Evolutionary conservation across 768 basidiomycete species (phyloP).

Genomic region (Boletales sp.): DNA sequence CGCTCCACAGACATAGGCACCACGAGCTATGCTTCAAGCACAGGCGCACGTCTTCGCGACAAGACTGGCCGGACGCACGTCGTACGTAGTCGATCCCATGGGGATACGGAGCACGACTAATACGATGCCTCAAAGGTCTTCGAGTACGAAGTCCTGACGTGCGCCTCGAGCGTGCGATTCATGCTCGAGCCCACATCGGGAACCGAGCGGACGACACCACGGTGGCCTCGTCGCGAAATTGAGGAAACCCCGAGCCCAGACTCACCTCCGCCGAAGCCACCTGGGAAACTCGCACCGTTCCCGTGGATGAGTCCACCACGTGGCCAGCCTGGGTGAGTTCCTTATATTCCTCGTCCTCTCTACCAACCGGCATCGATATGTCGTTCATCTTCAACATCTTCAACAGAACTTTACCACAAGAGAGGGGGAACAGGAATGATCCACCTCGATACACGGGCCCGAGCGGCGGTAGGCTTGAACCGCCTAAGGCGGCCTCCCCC

Average conservation of each 20-base stretch:
- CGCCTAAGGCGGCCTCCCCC: slow-evolving; percentile 6
- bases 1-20: slow-evolving; percentile 14
- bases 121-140: slow-evolving; percentile 4
- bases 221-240: background rate
- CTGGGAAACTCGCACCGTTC: background rate
- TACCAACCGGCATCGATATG: background rate
- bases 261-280: background rate
- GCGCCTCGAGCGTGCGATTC: slow-evolving; percentile 17
- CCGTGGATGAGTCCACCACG: slow-evolving; percentile 6
- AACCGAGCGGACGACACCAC: background rate
- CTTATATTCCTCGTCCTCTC: background rate
- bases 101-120: background rate
- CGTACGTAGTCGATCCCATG: slow-evolving; percentile 5
- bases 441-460: slow-evolving; percentile 18
- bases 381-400: background rate
- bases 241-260: background rate
- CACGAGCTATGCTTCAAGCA: slow-evolving; percentile 2
- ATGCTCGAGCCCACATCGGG: background rate
- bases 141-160: slow-evolving; percentile 24
- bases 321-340: slow-evolving; percentile 7
- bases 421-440: background rate
- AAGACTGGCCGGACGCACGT: slow-evolving; percentile 3
- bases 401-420: background rate
- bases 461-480: slow-evolving; percentile 6
- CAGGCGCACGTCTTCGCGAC: slow-evolving; percentile 16